phyloP scores from a whole-genome alignment of 2,329 filamentous ascomycete species.

The Calonectria pseudoreteaudii region DNA sequence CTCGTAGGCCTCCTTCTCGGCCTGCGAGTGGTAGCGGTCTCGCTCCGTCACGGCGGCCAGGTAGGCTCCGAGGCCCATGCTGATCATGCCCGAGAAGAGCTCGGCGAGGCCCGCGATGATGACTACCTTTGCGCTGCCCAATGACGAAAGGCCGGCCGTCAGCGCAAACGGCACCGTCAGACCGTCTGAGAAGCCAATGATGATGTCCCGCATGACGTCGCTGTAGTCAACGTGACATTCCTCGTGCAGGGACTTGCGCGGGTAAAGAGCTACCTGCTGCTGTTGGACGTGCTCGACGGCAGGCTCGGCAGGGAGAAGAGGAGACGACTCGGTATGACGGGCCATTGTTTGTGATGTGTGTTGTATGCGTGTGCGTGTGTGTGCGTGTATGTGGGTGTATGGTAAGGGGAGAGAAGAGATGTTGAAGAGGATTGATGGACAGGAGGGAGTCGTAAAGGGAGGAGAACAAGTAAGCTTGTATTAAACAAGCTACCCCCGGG shows the following conservation, averaged over 20 bases:
- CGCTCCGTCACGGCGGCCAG: slow-evolving; percentile 72
- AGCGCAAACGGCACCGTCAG: slow-evolving; percentile 85
- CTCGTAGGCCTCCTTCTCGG: slow-evolving; percentile 57
- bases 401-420: not conserved
- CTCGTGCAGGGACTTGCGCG: slow-evolving; percentile 37
- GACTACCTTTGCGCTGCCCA: slow-evolving; percentile 74
- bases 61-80: slow-evolving; percentile 82
- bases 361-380: not conserved
- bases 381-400: not conserved
- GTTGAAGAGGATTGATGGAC: not conserved
- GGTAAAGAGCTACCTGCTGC: slow-evolving; percentile 36
- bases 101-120: slow-evolving; percentile 81
- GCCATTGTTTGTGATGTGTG: slow-evolving; percentile 37
- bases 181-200: slow-evolving; percentile 82
- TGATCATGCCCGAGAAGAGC: slow-evolving; percentile 80
- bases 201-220: slow-evolving; percentile 70
- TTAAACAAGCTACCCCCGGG: not conserved
- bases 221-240: slow-evolving; percentile 51
- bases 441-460: not conserved
- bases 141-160: slow-evolving; percentile 76
- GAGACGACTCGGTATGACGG: slow-evolving; percentile 44
- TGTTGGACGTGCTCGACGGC: slow-evolving; percentile 42
- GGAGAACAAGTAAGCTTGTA: not conserved
- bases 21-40: slow-evolving; percentile 62
- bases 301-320: slow-evolving; percentile 48